phyloP scores from a whole-genome alignment of 768 basidiomycete genomes.

The Lanmaoa pseudosensibilis region DNA sequence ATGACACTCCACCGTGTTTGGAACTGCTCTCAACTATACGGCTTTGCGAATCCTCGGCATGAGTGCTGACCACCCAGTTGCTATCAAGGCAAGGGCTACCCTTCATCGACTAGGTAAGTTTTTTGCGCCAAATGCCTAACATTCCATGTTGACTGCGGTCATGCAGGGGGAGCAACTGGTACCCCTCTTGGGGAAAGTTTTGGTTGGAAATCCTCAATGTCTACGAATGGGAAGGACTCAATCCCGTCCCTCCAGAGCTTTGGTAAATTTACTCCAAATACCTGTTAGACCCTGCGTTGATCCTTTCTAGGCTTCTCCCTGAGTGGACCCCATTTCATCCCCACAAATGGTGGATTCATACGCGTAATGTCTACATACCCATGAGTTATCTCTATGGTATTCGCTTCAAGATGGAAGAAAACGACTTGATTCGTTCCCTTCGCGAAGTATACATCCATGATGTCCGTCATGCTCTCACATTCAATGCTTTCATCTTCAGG shows the following conservation, averaged over 20 bases:
- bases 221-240: constrained; percentile 95
- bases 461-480: too few relatives aligned
- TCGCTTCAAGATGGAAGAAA: too few relatives aligned
- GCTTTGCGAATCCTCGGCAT: too few relatives aligned
- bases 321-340: constrained; percentile 94
- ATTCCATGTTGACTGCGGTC: background rate
- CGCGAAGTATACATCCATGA: too few relatives aligned
- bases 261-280: constrained; percentile 50
- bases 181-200: constrained; percentile 95
- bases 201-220: constrained; percentile 92
- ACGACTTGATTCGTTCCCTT: too few relatives aligned
- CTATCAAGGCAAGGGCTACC: constrained; percentile 74
- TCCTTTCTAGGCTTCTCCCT: constrained; percentile 70
- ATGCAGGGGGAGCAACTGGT: too few relatives aligned
- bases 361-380: too few relatives aligned
- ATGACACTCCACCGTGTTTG: constrained; percentile 88
- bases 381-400: too few relatives aligned
- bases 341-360: constrained; percentile 92
- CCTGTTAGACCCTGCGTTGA: constrained; percentile 3
- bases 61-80: constrained; percentile 82
- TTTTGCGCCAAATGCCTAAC: background rate
- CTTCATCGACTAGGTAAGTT: constrained; percentile 77
- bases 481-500: too few relatives aligned
- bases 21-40: too few relatives aligned
- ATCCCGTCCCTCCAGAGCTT: constrained; percentile 87